Conservation (phyloP, 495 filamentous ascomycete genomes). For the Podospora pseudocomata region DNA sequence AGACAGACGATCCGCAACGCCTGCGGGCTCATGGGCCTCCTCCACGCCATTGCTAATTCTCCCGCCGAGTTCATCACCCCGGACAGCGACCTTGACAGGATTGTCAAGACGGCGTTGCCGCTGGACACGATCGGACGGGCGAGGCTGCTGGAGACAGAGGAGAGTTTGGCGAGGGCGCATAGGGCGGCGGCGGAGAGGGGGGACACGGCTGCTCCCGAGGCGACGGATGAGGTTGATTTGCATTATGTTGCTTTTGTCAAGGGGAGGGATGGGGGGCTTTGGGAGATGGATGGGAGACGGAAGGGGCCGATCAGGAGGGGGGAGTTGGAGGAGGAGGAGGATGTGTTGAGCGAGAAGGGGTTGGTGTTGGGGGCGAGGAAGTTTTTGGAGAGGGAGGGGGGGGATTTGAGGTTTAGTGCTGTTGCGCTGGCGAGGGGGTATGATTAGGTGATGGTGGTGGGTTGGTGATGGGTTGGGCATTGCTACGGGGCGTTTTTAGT, state of each 20-base stretch:
- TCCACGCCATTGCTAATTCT: constrained; percentile 67
- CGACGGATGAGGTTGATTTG: constrained; percentile 64
- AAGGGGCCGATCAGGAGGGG: constrained; percentile 67
- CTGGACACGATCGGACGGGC: constrained; percentile 58
- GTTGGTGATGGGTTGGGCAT: not conserved
- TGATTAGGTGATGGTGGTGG: constrained; percentile 43
- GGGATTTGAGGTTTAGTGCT: constrained; percentile 69
- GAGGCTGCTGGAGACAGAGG: constrained; percentile 66
- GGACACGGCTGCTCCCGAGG: constrained; percentile 66
- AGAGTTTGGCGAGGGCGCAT: constrained; percentile 69
- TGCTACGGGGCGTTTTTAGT: not conserved
- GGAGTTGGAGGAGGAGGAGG: constrained; percentile 51
- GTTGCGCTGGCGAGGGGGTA: constrained; percentile 64
- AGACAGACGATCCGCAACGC: constrained; percentile 81
- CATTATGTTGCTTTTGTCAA: constrained; percentile 89
- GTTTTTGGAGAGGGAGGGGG: constrained; percentile 63
- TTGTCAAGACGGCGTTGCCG: constrained; percentile 47
- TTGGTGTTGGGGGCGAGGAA: constrained; percentile 55
- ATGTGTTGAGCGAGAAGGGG: constrained; percentile 65
- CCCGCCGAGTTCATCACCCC: constrained; percentile 43
- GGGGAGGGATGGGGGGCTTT: constrained; percentile 60
- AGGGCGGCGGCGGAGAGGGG: constrained; percentile 65
- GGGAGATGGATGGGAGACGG: constrained; percentile 80
- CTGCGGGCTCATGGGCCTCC: constrained; percentile 73
- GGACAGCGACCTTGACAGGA: constrained; percentile 38